These are phyloP conservation scores for Gossypium davidsonii DNA, from an alignment of 441 rosid species.

Conservation along the genomic window DNA sequence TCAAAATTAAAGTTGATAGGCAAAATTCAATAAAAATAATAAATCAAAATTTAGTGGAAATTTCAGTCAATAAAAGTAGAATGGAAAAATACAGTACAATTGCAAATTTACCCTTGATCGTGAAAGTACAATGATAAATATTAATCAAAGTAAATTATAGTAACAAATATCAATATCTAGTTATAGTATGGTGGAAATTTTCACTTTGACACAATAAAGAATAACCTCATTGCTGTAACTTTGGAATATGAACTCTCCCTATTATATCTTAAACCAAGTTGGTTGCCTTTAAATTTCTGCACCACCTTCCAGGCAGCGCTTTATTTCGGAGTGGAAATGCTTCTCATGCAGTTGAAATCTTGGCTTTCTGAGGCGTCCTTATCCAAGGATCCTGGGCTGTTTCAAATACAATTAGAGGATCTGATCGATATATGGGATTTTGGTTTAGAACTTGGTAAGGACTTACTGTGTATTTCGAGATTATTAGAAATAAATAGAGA, in stretches of 20 bases:
- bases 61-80: no score
- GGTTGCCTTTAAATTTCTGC: constrained; percentile 1
- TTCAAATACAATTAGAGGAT: constrained; percentile 40
- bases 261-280: not conserved
- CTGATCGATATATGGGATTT: constrained; percentile 68
- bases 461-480: constrained; percentile 10
- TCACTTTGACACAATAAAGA: not conserved
- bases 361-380: constrained; percentile 46
- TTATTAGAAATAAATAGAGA: not conserved
- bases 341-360: constrained; percentile 45
- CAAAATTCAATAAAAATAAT: no score
- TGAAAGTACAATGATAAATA: not conserved
- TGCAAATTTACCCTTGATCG: not conserved
- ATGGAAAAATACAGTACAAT: not conserved
- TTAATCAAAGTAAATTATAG: not conserved
- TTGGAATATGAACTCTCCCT: not conserved
- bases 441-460: constrained; percentile 57
- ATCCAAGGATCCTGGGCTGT: constrained; percentile 25
- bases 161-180: not conserved
- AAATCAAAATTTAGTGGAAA: no score
- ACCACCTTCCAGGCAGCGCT: constrained; percentile 49
- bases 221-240: not conserved
- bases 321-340: constrained; percentile 67
- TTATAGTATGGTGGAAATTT: not conserved
- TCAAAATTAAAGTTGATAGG: no score